Evolutionary conservation across 2,329 filamentous ascomycete species (phyloP), one percentile per base, ranked within the genome.

Genomic region (Fusarium musae): DNA sequence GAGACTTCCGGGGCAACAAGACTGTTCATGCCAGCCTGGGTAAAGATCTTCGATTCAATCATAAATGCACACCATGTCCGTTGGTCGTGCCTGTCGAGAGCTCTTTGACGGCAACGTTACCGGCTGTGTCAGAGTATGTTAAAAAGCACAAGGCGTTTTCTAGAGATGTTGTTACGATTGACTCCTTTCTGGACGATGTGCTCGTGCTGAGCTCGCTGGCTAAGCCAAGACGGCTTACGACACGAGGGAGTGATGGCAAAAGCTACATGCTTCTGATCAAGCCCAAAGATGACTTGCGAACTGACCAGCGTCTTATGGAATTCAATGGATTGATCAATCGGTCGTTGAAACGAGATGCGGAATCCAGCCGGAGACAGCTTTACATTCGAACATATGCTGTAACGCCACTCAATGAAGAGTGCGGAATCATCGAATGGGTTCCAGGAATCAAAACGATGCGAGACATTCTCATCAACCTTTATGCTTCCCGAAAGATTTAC

Each of bases 321-420:
- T 99, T 99, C 86, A 99, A 98, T 80, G 91, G 93, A 50, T 96
- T 98, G 90, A 98, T 99, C 85, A 99, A 99, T 80, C 90, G 96
- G 66, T 94, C 96, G 6, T 84, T 99, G 63, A 97, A 98, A 80
- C 91, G 93, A 70, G 95, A 98, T 78, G 92, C 95, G 5, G 95
- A 98, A 79, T 93, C 95, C 21, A 97, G 93, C 82, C 93, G 94
- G 80, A 90, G 96, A 21, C 93, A 96, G 73, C 88, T 99, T 62
- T 97, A 97, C 81, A 97, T 99, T 82, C 95, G 95, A 79, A 99
- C 96, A 0, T 99, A 99, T 78, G 95, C 94, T 11, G 97, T 99
- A 17, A 97, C 96, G 9, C 97, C 96, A 4, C 86, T 99, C 53
- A 98, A 97, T 80, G 97, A 99, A 83, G 96, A 98, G 83, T 98